Base-by-base conservation (phyloP, 2,329 filamentous ascomycete genomes). In the Sporothrix inflata region DNA sequence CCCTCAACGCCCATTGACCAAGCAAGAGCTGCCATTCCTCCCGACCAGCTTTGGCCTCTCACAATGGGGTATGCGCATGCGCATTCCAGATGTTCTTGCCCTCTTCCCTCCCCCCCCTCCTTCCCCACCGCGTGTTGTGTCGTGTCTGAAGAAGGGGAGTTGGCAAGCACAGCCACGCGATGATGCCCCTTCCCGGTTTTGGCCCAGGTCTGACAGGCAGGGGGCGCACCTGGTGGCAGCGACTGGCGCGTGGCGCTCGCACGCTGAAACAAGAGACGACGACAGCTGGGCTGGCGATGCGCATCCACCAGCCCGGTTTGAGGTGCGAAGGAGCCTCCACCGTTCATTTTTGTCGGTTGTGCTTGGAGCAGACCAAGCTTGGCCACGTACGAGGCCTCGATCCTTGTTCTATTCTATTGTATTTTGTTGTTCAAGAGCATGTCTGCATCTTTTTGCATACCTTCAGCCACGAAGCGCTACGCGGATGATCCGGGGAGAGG, bases 141-240 rank as follows among this genome's bases (percentile, higher is more conserved):
- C 60, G 38, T 65, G 30, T 40, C 47, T 24, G 27, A 21, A 19
- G 12, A n/a, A 30, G 21, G 42, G 7, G n/a, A 42, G n/a, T 55
- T 49, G 42, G 47, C 8, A n/a, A 66, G 40, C 71, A 72, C 71
- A 72, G 71, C 71, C 71, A 72, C 71, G 67, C 67, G 67, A 70
- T 60, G 66, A 69, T 68, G 66, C 11, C 47, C 66, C 47, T 53
- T 69, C 63, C 40, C 21, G 55, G 45, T 49, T 55, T 55, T 55
- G 61, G 69, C 24, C n/a, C 51, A 60, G 67, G 11, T 40, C 49
- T 42, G 66, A 40, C 38, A 45, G 42, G 16, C 27, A 24, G 19
- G 49, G 49, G 45, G 16, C 8, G 40, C 53, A 34, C 1, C 40
- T 55, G 67, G 24, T 60, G 38, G 38, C 40, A 70, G 53, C 38